Evolutionary conservation across 2,329 filamentous ascomycete genomes (phyloP).

Genomic region (Epichloe hybrida): DNA sequence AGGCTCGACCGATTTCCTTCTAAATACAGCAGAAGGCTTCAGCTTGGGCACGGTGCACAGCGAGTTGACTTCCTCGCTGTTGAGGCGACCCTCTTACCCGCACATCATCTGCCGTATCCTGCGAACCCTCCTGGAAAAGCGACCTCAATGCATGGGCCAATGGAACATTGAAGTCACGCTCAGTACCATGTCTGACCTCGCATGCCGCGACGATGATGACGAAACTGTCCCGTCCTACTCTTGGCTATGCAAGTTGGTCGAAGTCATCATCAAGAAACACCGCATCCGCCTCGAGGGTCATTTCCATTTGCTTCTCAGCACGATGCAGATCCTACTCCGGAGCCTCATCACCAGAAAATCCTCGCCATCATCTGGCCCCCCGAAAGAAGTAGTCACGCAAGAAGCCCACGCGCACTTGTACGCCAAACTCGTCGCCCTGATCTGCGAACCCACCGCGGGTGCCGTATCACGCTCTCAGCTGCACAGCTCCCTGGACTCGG

Average conservation of each 20-base stretch:
- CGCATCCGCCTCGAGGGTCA: constrained; percentile 48
- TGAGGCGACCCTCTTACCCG: constrained; percentile 20
- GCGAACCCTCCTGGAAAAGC: constrained; percentile 34
- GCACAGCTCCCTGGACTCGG: constrained; percentile 39
- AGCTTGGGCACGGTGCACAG: constrained; percentile 29
- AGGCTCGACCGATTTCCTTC: constrained; percentile 18
- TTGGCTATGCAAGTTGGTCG: constrained; percentile 38
- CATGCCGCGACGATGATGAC: constrained; percentile 13
- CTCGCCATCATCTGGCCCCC: constrained; percentile 1
- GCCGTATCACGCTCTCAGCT: constrained; percentile 36
- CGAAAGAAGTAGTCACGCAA: constrained; percentile 16
- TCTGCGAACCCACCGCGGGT: constrained; percentile 45
- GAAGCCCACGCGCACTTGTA: constrained; percentile 36
- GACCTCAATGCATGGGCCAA: constrained; percentile 37
- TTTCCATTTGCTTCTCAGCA: constrained; percentile 42
- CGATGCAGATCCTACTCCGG: constrained; percentile 42
- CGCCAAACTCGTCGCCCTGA: constrained; percentile 41
- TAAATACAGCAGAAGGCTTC: constrained; percentile 16
- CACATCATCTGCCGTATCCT: constrained; percentile 28
- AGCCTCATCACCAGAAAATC: constrained; percentile 30
- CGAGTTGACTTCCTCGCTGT: constrained; percentile 23
- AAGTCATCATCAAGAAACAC: constrained; percentile 44
- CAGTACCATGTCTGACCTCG: constrained; percentile 27
- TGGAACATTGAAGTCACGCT: constrained; percentile 44
- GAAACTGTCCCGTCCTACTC: constrained; percentile 25